A percentile compares a stretch with the other conserved stretches of the same genome.
These are phyloP conservation scores for Backusella westeae DNA, from an alignment of 192 early-diverging fungal species.

Conservation along the genomic window DNA sequence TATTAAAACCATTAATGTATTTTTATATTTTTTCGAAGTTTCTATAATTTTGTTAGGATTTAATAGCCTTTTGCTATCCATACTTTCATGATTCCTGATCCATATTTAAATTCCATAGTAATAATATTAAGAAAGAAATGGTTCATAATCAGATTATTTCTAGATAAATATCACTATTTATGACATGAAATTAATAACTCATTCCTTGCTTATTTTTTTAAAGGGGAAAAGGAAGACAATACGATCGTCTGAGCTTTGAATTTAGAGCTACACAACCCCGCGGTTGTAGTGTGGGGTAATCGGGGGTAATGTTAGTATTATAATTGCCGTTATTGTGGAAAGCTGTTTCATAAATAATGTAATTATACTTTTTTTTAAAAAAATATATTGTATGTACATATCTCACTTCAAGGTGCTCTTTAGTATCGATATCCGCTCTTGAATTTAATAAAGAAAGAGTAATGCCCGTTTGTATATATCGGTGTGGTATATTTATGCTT, in stretches of 20 bases:
- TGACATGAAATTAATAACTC: neutral
- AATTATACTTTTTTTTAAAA: too few species aligned
- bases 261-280: neutral
- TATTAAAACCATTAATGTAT: neutral
- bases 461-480: too few species aligned
- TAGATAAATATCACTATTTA: neutral
- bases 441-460: too few species aligned
- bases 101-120: neutral
- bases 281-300: neutral
- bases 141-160: neutral
- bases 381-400: too few species aligned
- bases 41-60: neutral
- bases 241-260: neutral
- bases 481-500: neutral
- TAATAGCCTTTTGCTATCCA: neutral
- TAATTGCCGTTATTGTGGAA: too few species aligned
- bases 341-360: too few species aligned
- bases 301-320: neutral
- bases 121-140: too few species aligned
- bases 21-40: neutral
- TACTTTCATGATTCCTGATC: neutral
- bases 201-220: neutral
- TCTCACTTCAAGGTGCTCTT: too few species aligned
- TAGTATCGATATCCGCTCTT: too few species aligned
- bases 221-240: neutral